These are phyloP conservation scores for Limonomyces culmigenus DNA, from an alignment of 1,284 basidiomycete genomes.

Conservation along the genomic window DNA sequence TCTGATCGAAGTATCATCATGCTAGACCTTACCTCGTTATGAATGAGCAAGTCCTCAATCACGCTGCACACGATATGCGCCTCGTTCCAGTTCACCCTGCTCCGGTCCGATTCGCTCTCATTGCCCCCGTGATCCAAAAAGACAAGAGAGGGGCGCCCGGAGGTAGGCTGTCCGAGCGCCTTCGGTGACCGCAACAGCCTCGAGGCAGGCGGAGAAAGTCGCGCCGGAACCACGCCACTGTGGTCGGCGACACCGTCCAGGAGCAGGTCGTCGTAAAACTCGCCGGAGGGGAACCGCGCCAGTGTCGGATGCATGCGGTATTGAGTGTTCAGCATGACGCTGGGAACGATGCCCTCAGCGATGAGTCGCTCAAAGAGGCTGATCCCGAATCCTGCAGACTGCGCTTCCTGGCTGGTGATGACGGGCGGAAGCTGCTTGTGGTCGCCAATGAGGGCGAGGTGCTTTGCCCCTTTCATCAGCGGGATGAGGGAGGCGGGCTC, in stretches of 20 bases:
- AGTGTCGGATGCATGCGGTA: slow-evolving; percentile 92
- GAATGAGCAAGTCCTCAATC: slow-evolving; percentile 59
- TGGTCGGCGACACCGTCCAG: slow-evolving; percentile 56
- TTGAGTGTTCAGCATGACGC: slow-evolving; percentile 81
- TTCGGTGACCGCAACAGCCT: slow-evolving; percentile 25
- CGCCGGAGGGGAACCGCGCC: slow-evolving; percentile 67
- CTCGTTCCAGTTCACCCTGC: slow-evolving; percentile 61
- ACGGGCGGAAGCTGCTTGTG: slow-evolving; percentile 94
- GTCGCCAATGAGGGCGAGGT: slow-evolving; percentile 84
- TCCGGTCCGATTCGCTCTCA: slow-evolving; percentile 50
- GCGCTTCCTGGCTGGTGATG: slow-evolving; percentile 58
- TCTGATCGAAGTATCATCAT: neutral
- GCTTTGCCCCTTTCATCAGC: slow-evolving; percentile 75
- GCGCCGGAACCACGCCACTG: slow-evolving; percentile 31
- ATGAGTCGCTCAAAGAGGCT: slow-evolving; percentile 85
- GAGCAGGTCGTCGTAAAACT: slow-evolving; percentile 66
- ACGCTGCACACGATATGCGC: slow-evolving; percentile 63
- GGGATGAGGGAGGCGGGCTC: slow-evolving; percentile 80
- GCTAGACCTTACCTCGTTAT: slow-evolving; percentile 43
- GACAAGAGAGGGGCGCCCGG: slow-evolving; percentile 31
- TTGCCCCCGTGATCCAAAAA: slow-evolving; percentile 64
- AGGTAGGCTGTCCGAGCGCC: slow-evolving; percentile 14
- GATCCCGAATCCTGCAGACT: slow-evolving; percentile 51
- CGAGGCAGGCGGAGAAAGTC: slow-evolving; percentile 42
- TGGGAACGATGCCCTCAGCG: slow-evolving; percentile 62